phyloP scores from a whole-genome alignment of 345 rosid genomes.

The Noccaea bulbosa region DNA sequence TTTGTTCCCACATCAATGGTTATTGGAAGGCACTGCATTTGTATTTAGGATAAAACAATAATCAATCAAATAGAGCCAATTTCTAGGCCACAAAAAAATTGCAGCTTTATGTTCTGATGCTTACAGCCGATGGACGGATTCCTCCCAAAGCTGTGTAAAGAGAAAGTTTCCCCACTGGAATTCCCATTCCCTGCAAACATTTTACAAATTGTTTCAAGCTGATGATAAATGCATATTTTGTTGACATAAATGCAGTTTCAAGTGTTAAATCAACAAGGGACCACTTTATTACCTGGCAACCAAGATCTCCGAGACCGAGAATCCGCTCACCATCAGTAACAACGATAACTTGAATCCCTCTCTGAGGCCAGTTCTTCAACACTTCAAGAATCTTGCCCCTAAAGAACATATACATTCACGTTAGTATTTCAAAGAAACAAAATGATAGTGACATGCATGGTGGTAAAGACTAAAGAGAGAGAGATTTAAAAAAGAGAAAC shows the following conservation, averaged over 20 bases:
- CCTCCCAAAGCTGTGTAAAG: conserved; percentile 93
- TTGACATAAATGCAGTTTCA: neutral
- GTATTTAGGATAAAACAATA: neutral
- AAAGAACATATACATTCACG: conserved; percentile 36
- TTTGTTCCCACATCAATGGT: conserved; percentile 97
- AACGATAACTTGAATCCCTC: conserved; percentile 90
- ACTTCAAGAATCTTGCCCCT: conserved; percentile 95
- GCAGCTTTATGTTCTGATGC: conserved; percentile 32
- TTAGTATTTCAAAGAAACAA: conserved; percentile 22
- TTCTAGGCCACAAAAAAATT: neutral
- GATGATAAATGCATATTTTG: neutral
- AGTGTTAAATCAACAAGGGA: conserved; percentile 7
- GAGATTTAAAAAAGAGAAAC: neutral
- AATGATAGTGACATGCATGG: neutral
- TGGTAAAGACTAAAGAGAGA: neutral
- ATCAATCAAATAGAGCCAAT: neutral
- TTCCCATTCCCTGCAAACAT: conserved; percentile 83
- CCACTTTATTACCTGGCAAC: conserved; percentile 80
- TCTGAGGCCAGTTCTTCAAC: conserved; percentile 94
- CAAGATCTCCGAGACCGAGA: conserved; percentile 97
- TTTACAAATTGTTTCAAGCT: neutral
- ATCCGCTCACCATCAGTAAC: conserved; percentile 98
- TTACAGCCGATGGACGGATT: conserved; percentile 86
- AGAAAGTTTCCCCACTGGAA: conserved; percentile 91
- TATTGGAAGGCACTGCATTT: conserved; percentile 80